Percentiles rank a stretch among this genome's conserved stretches.
Evolutionary conservation across 805 yeast species (phyloP).

Genomic region (Ascoidea asiatica): DNA sequence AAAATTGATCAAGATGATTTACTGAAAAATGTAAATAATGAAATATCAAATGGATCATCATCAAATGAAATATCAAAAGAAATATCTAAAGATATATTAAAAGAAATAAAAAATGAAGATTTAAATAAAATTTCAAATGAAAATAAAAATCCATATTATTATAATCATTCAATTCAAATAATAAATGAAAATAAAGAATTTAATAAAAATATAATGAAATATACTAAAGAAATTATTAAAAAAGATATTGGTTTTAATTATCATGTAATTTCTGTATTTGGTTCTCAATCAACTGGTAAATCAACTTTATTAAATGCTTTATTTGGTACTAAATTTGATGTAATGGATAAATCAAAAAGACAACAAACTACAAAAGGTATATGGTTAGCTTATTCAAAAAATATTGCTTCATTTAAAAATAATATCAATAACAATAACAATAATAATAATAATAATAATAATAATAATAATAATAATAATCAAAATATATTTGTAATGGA

Average conservation of each 20-base stretch:
- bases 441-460: conserved; percentile 9
- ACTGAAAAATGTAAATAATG: no score
- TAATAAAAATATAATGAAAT: conserved; percentile 21
- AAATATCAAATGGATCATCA: no score
- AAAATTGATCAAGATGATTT: no score
- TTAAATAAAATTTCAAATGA: no score
- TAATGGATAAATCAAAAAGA: conserved; percentile 78
- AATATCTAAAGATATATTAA: no score
- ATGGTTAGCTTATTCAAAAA: conserved; percentile 53
- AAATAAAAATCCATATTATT: not conserved
- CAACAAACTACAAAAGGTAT: conserved; percentile 87
- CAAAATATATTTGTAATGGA: conserved; percentile 66
- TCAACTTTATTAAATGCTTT: conserved; percentile 79
- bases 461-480: conserved; percentile 10
- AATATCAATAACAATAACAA: conserved; percentile 7
- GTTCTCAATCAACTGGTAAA: conserved; percentile 94
- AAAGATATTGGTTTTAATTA: conserved; percentile 51
- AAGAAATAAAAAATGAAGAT: no score
- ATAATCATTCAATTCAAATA: conserved; percentile 27
- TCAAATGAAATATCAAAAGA: no score
- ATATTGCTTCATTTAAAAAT: conserved; percentile 16
- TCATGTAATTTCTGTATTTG: conserved; percentile 91
- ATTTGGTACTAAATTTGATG: conserved; percentile 81
- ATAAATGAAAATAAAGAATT: conserved; percentile 39
- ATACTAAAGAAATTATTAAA: conserved; percentile 21